Evolutionary conservation across 768 basidiomycete species (phyloP), one percentile per base, ranked within the genome.

Genomic region (Hemileccinum rubropunctum): DNA sequence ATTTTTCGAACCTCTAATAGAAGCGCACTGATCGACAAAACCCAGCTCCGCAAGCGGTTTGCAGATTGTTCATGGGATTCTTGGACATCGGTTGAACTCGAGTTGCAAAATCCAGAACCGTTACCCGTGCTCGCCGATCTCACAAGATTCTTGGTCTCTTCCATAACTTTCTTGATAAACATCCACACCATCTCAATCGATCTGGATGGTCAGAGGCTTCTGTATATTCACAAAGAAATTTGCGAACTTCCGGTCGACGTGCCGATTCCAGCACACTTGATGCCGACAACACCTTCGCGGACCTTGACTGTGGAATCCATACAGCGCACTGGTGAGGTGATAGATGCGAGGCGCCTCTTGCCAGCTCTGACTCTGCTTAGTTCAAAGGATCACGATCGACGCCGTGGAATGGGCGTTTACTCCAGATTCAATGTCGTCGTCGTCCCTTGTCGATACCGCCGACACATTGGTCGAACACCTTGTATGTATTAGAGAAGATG

Each of bases 61-160:
- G 1, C 11, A 1, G 6, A n/a, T 15, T 46, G 51, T 43, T 2
- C 10, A 14, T 1, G 0, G n/a, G 45, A 46, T 20, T 9, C 21
- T 6, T 42, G 43, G 43, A 58, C 57, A 5, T 48, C 47, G 6
- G 36, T 58, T 0, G 51, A 58, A 15, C 51, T 58, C 11, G 34
- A 58, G 14, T 13, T 58, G 28, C 27, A 15, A n/a, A n/a, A 9
- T 1, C 39, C 36, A n/a, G 57, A 58, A 13, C 33, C 17, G 18
- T 30, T 54, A 0, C 57, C 57, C 41, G 23, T 23, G 6, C 23
- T 58, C 10, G 9, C 23, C 3, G 43, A 58, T 44, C 20, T 51
- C 13, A 13, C 56, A 9, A 58, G 20, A 20, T 57, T 57, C 34
- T 26, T 57, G 2, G 38, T 57, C 32, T 57, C 56, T 34, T 57